Evolutionary conservation across 345 rosid species (phyloP).

Genomic region (Viola odorata): DNA sequence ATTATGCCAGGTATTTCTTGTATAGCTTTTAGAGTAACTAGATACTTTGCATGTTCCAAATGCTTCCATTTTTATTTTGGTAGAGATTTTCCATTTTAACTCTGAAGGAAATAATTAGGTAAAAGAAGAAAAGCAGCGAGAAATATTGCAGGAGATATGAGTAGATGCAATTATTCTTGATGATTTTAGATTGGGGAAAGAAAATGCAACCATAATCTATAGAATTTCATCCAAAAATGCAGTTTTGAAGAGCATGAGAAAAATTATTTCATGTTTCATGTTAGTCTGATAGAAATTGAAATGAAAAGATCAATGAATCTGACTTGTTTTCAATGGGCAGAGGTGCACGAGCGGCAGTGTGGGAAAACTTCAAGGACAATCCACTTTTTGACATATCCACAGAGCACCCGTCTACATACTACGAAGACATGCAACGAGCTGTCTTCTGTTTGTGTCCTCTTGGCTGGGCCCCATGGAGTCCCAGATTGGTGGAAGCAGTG

Average conservation of each 20-base stretch:
- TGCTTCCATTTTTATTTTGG: neutral
- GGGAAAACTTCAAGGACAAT: slow-evolving; percentile 96
- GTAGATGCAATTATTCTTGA: too few species aligned
- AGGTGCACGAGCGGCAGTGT: slow-evolving; percentile 96
- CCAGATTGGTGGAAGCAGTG: slow-evolving; percentile 93
- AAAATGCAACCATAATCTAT: neutral
- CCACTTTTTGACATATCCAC: slow-evolving; percentile 91
- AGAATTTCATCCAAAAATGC: neutral
- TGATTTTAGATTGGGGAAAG: neutral
- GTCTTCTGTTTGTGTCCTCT: slow-evolving; percentile 87
- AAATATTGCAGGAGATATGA: too few species aligned
- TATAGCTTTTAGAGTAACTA: neutral
- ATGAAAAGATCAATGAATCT: too few species aligned
- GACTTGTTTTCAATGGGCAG: slow-evolving; percentile 22
- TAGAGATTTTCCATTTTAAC: too few species aligned
- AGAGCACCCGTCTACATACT: slow-evolving; percentile 86
- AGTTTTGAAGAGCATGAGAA: neutral
- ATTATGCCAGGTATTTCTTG: slow-evolving; percentile 71
- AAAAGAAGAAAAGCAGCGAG: too few species aligned
- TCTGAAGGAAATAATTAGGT: too few species aligned
- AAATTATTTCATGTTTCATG: neutral
- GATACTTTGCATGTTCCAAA: neutral
- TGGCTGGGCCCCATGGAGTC: slow-evolving; percentile 99
- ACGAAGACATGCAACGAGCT: slow-evolving; percentile 95
- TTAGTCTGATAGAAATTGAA: too few species aligned